A percentile compares a stretch with the other conserved stretches of the same genome.
Conservation (phyloP, 805 yeast species). For the Blastobotrys attinorum region DNA sequence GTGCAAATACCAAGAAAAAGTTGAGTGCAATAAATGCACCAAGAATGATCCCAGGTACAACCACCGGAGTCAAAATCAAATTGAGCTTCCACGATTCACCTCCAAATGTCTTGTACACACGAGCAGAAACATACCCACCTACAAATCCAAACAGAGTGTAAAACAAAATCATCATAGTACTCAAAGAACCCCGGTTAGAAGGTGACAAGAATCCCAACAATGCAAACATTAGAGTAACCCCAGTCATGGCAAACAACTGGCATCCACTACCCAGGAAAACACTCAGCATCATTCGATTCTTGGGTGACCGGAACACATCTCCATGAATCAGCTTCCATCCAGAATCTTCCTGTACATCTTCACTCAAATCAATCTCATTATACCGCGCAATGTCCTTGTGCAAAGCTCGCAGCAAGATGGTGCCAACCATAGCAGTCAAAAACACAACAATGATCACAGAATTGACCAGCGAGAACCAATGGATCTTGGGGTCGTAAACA, state of each 20-base stretch:
- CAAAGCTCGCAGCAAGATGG: constrained; percentile 69
- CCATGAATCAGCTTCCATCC: constrained; percentile 98
- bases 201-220: constrained; percentile 86
- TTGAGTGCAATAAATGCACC: constrained; percentile 59
- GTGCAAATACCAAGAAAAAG: constrained; percentile 66
- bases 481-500: constrained; percentile 85
- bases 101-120: constrained; percentile 78
- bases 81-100: constrained; percentile 89
- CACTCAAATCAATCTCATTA: constrained; percentile 79
- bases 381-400: constrained; percentile 80
- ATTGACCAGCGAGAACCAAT: constrained; percentile 90
- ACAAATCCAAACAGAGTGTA: constrained; percentile 74
- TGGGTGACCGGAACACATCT: constrained; percentile 86
- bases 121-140: constrained; percentile 84
- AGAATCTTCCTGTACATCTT: constrained; percentile 79
- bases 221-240: constrained; percentile 71
- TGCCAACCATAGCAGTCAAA: constrained; percentile 69
- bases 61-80: constrained; percentile 68
- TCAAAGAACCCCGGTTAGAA: constrained; percentile 86
- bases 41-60: constrained; percentile 79
- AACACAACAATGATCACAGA: constrained; percentile 75
- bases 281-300: constrained; percentile 60
- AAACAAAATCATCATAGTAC: constrained; percentile 81
- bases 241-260: constrained; percentile 72
- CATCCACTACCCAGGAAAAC: constrained; percentile 81